Conservation (phyloP, 179 eudicot species). For the Amaranthus tricolor region DNA sequence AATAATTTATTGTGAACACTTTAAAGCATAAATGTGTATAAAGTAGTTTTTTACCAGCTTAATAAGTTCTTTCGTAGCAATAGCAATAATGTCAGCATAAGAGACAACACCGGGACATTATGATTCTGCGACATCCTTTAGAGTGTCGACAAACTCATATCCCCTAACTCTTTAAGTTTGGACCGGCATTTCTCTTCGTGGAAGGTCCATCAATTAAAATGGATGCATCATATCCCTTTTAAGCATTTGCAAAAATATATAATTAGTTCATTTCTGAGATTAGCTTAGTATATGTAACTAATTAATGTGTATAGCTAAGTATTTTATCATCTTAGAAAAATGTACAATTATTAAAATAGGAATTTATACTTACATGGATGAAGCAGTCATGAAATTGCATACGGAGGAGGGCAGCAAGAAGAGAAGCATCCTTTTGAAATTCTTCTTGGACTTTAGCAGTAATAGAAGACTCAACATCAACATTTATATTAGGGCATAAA, state of each 20-base stretch:
- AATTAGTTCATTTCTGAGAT: background rate
- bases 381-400: slow-evolving; percentile 63
- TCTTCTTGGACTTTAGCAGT: background rate
- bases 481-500: background rate
- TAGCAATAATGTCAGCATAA: slow-evolving; percentile 61
- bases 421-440: slow-evolving; percentile 16
- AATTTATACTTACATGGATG: slow-evolving; percentile 31
- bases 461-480: slow-evolving; percentile 14
- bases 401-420: slow-evolving; percentile 47
- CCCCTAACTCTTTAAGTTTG: slow-evolving; percentile 48
- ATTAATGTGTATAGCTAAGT: background rate
- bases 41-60: slow-evolving; percentile 29
- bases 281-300: background rate
- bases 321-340: background rate
- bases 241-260: background rate
- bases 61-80: slow-evolving; percentile 53
- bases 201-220: slow-evolving; percentile 44
- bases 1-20: background rate
- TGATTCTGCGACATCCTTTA: slow-evolving; percentile 43
- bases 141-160: slow-evolving; percentile 42
- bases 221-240: slow-evolving; percentile 53
- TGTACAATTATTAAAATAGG: background rate
- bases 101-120: slow-evolving; percentile 53
- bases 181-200: slow-evolving; percentile 38
- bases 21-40: background rate